phyloP scores from a whole-genome alignment of 2,329 filamentous ascomycete species.

The Xylogone sp. region DNA sequence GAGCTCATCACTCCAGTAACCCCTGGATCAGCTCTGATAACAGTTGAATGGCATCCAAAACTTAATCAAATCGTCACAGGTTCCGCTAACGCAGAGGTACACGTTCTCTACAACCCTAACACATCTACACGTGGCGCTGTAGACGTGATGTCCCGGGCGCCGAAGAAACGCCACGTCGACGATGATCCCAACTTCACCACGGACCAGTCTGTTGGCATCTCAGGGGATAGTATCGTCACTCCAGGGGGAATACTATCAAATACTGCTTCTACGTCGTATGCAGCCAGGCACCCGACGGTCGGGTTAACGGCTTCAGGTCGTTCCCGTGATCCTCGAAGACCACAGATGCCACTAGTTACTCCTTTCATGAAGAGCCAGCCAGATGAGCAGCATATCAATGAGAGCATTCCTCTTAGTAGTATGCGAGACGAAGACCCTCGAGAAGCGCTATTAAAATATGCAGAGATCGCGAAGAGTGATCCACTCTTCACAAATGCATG shows the following conservation, averaged over 20 bases:
- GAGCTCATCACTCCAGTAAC: conserved; percentile 90
- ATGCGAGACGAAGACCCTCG: conserved; percentile 97
- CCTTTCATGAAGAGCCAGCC: conserved; percentile 89
- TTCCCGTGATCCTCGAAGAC: conserved; percentile 74
- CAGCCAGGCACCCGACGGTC: conserved; percentile 62
- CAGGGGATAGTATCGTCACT: conserved; percentile 75
- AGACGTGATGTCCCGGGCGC: conserved; percentile 85
- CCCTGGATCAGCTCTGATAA: conserved; percentile 74
- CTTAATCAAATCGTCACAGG: conserved; percentile 96
- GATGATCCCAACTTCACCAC: conserved; percentile 86
- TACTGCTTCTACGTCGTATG: conserved; percentile 38
- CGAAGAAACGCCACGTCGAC: conserved; percentile 92
- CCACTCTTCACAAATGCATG: conserved; percentile 93
- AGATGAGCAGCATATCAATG: conserved; percentile 82
- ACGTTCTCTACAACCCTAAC: conserved; percentile 86
- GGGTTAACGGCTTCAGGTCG: conserved; percentile 77
- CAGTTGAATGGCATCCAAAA: conserved; percentile 87
- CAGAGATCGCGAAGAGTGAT: conserved; percentile 86
- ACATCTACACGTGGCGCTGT: conserved; percentile 78
- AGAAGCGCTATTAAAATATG: conserved; percentile 92
- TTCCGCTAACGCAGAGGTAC: conserved; percentile 85
- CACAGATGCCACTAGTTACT: conserved; percentile 79
- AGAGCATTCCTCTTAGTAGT: conserved; percentile 82
- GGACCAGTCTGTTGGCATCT: conserved; percentile 76
- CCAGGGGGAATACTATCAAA: conserved; percentile 60